Conservation (phyloP, 139 green algal species). For the Auxenochlorella protothecoides region DNA sequence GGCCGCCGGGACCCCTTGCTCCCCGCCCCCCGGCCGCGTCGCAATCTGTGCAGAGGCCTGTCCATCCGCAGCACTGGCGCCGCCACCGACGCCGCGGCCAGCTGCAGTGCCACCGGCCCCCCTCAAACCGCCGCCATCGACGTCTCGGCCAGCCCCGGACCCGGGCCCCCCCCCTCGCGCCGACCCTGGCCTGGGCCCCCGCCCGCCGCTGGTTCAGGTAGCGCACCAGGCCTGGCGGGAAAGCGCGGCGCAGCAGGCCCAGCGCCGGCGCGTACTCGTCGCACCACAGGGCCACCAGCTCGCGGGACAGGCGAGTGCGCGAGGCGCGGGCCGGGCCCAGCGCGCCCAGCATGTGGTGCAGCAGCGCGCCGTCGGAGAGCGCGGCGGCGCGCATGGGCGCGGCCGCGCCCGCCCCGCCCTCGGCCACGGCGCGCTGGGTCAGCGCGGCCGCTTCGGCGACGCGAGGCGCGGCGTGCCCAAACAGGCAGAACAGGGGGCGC, state of each 20-base stretch:
- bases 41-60: too few relatives aligned
- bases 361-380: slow-evolving; percentile 65
- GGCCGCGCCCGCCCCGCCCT: slow-evolving; percentile 54
- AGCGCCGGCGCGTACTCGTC: slow-evolving; percentile 66
- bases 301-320: slow-evolving; percentile 27
- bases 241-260: slow-evolving; percentile 48
- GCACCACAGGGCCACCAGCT: slow-evolving; percentile 71
- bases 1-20: too few relatives aligned
- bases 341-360: slow-evolving; percentile 59
- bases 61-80: too few relatives aligned
- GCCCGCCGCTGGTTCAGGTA: slow-evolving; percentile 38
- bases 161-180: too few relatives aligned
- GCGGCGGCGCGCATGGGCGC: slow-evolving; percentile 74
- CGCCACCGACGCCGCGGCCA: too few relatives aligned
- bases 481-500: slow-evolving; percentile 64
- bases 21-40: too few relatives aligned
- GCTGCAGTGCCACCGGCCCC: too few relatives aligned
- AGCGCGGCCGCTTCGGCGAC: slow-evolving; percentile 54
- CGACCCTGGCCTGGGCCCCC: background rate
- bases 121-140: too few relatives aligned
- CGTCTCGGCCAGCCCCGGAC: too few relatives aligned
- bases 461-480: slow-evolving; percentile 47
- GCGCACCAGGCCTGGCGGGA: slow-evolving; percentile 64
- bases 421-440: slow-evolving; percentile 69
- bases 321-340: slow-evolving; percentile 12